Evolutionary conservation across 352 stramenopile genomes (phyloP), one percentile per base, ranked within the genome.

Genomic region (Pythium myriotylum): DNA sequence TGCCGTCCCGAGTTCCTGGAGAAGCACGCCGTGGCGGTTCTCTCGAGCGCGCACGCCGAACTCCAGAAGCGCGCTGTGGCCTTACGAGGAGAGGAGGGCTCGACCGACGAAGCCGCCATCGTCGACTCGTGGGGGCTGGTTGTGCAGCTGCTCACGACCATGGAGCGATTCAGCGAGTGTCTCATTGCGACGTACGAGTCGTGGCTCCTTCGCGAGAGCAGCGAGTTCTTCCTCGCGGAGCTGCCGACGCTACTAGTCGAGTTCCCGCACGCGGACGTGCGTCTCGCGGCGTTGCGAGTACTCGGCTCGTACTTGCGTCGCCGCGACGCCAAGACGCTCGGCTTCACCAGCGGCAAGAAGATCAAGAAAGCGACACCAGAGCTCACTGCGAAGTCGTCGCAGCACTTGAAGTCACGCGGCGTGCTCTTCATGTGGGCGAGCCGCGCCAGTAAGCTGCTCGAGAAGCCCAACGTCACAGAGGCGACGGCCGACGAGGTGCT

Each of bases 221-320:
- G 32, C 6, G 7, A 63, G 9, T 79, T 91, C 33, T 20, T 90
- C 19, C 40, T 19, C 5, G 74, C 87, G 40, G 60, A 65, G 14
- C 70, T 89, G 4, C 68, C 83, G 35, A 65, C 89, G 16, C 68
- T 73, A 19, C 56, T 94, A 32, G 62, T 91, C 37, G 74, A 88
- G 55, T 94, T 89, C 55, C 88, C 87, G 0, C 88, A 96, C 54
- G 74, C 73, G 5, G 79, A 77, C 65, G 87, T 96, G 57, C 86
- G 86, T 41, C 69, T 88, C 13, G 65, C 77, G 4, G 76, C 84
- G 14, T 61, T 88, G 16, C 67, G 70, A 20, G 65, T 92, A 33
- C 22, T 94, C 45, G 81, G 65, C 22, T 89, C 84, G 56, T 94
- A 94, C 62, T 8, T 95, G 56, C 54, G 74, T 14, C 76, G 74